phyloP scores from a whole-genome alignment of 352 stramenopile species.

The Globisporangium paddicum region DNA sequence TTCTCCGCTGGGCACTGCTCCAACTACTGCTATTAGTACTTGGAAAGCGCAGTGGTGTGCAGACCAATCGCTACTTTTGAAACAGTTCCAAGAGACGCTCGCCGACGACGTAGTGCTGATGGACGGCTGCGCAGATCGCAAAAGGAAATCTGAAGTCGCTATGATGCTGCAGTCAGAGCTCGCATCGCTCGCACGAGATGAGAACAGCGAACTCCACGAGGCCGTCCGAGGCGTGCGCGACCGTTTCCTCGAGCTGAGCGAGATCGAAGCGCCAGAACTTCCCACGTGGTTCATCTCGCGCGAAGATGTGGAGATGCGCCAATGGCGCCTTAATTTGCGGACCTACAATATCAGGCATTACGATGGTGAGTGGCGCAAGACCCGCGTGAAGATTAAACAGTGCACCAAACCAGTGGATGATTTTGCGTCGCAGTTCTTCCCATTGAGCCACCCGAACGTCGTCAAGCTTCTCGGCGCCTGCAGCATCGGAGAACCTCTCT shows the following conservation, averaged over 20 bases:
- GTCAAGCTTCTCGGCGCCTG: not conserved
- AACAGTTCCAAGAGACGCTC: too few relatives aligned
- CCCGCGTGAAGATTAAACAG: not conserved
- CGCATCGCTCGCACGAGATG: not conserved
- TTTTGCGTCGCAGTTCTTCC: not conserved
- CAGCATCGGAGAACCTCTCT: not conserved
- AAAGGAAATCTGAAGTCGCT: too few relatives aligned
- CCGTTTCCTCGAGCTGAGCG: too few relatives aligned
- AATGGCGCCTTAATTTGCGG: not conserved
- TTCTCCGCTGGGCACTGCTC: too few relatives aligned
- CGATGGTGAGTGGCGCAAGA: not conserved
- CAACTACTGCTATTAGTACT: not conserved
- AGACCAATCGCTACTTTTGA: not conserved
- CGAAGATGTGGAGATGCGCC: not conserved
- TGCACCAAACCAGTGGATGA: not conserved
- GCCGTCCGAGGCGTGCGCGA: too few relatives aligned
- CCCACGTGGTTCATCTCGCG: not conserved
- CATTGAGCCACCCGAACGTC: not conserved
- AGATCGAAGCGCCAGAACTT: not conserved
- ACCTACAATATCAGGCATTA: too few relatives aligned
- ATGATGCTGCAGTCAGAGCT: not conserved
- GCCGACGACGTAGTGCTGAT: too few relatives aligned
- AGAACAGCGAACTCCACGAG: not conserved
- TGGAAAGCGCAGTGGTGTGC: not conserved
- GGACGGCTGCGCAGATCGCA: too few relatives aligned